Percentiles rank a stretch among this genome's conserved stretches.
Evolutionary conservation across 2,329 filamentous ascomycete genomes (phyloP).

Genomic region (Cadophora sp.): DNA sequence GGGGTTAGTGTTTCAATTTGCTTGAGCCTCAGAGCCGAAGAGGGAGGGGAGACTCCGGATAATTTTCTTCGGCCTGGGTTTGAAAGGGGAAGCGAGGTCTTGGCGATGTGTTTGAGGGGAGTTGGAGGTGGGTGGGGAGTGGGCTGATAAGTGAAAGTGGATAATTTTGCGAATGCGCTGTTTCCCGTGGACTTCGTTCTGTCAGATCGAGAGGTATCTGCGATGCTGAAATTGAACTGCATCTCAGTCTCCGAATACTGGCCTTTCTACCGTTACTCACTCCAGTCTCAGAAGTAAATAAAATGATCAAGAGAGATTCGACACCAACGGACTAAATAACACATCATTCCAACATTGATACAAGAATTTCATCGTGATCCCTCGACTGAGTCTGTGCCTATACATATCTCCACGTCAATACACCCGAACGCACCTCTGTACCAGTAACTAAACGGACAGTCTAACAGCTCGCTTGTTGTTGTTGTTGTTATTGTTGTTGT

Average conservation of each 20-base stretch:
- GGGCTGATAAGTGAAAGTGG: not conserved
- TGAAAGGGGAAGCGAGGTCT: not conserved
- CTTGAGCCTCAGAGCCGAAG: not conserved
- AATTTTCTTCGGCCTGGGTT: not conserved
- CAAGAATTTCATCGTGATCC: conserved; percentile 11
- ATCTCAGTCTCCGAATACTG: not conserved
- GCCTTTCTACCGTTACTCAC: not conserved
- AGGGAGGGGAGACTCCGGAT: not conserved
- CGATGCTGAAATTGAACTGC: not conserved
- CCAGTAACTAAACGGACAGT: conserved; percentile 3
- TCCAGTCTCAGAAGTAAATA: not conserved
- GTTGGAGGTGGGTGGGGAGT: conserved; percentile 3
- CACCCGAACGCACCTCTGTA: no score
- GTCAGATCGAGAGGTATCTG: not conserved
- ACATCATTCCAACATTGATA: conserved; percentile 12
- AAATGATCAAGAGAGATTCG: not conserved
- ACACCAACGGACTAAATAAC: not conserved
- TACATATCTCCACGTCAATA: not conserved
- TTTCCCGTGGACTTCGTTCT: not conserved
- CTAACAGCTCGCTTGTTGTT: not conserved
- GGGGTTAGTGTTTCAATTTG: not conserved
- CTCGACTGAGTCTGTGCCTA: not conserved
- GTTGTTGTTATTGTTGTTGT: conserved; percentile 10
- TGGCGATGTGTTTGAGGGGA: conserved; percentile 4
- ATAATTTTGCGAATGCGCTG: not conserved